Conservation (phyloP, 2,329 filamentous ascomycete genomes). For the Phaeosphaeria sp. region DNA sequence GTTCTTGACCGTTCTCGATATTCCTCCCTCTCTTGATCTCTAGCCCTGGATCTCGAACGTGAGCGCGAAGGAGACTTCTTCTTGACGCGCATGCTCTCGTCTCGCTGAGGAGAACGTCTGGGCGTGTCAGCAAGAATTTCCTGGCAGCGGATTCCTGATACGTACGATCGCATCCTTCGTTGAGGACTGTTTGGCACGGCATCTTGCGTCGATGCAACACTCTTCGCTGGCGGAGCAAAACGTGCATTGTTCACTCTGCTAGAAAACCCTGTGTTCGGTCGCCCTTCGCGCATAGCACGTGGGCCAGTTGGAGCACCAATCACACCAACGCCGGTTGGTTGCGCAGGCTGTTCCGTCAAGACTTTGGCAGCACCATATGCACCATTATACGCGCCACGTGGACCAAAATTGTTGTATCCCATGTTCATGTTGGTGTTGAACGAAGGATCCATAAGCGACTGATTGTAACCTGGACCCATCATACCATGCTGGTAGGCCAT, state of each 20-base stretch:
- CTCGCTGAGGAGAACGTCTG: constrained; percentile 43
- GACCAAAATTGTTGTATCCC: constrained; percentile 48
- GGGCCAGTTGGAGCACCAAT: constrained; percentile 85
- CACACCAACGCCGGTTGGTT: constrained; percentile 63
- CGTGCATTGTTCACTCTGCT: constrained; percentile 57
- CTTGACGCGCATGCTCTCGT: constrained; percentile 40
- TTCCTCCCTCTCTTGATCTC: constrained; percentile 23
- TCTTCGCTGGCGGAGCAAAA: constrained; percentile 31
- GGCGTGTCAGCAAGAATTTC: constrained; percentile 8
- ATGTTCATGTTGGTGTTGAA: constrained; percentile 49
- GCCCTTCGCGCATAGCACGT: constrained; percentile 89
- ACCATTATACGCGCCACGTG: constrained; percentile 54
- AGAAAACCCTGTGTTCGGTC: constrained; percentile 80
- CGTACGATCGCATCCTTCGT: constrained; percentile 40
- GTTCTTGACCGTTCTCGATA: constrained; percentile 30
- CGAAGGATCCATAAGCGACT: constrained; percentile 51
- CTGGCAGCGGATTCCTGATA: constrained; percentile 1
- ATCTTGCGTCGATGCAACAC: constrained; percentile 27
- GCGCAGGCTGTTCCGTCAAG: constrained; percentile 36
- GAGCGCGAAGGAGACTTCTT: constrained; percentile 52
- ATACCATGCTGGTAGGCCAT: constrained; percentile 38
- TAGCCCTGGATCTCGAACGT: constrained; percentile 45
- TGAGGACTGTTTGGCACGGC: constrained; percentile 30
- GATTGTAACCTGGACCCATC: constrained; percentile 61
- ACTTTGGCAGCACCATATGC: constrained; percentile 48